Base-by-base conservation (phyloP, 1,284 basidiomycete genomes). In the Microbotryum scabiosae region DNA sequence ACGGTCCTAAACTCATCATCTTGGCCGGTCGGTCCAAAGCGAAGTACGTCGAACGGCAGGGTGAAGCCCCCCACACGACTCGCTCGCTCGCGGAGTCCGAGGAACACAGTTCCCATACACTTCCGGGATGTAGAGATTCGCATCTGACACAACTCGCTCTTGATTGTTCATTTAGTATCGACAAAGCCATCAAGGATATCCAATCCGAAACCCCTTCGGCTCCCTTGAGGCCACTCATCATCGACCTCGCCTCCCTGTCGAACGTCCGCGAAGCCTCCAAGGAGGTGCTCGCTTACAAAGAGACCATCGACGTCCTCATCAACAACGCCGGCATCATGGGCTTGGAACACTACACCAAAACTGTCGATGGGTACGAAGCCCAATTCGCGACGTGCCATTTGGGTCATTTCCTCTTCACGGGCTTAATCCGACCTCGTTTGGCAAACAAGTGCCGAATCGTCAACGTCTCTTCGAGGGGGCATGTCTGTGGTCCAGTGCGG, bases 301-400 rank as follows among this genome's bases (percentile, higher is more conserved):
- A 53, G 30, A n/a, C 26, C 4, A 43, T 64, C 58, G 67, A 73
- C 53, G 63, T 71, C 10, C 60, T 73, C 26, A 69, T 72, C 66
- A 68, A 69, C 67, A 72, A 72, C 47, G 71, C 70, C 21, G 72
- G 54, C 4, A 53, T 70, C 58, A 69, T 70, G 68, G 61, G 62
- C 49, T 28, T 30, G n/a, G 68, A 66, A 0, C 61, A 21, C 28
- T 49, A 68, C 49, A 32, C 9, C 16, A 45, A 54, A 18, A 71
- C 70, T 1, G 20, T 16, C 18, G 72, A 73, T 56, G 73, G 71
- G 12, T 51, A 62, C 65, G 73, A 74, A 49, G 26, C 55, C 14
- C 73, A 73, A 58, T 64, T 74, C 49, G 70, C 58, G n/a, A 62
- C 64, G 12, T 73, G 74, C 63, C 66, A 71, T 49, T 53, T 74